Evolutionary conservation across 495 filamentous ascomycete genomes (phyloP), one percentile per base, ranked within the genome.

Genomic region (Penicillium verhagenii): DNA sequence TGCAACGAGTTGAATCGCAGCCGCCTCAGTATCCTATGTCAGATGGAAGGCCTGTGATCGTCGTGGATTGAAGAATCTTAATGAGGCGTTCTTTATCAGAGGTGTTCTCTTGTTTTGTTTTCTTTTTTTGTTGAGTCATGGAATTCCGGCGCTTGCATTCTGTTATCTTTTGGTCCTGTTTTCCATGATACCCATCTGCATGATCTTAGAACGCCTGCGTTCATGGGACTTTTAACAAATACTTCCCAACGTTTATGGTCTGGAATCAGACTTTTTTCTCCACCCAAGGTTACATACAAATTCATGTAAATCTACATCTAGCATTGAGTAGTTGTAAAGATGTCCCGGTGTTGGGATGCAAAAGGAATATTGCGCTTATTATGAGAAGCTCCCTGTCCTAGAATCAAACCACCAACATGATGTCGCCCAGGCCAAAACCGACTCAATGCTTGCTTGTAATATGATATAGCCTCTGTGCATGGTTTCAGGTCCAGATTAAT

Each of bases 181-280:
- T 28, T 65, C 21, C 50, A 66, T 71, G 64, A 73, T 72, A 73
- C 71, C 71, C 67, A 61, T 40, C 49, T 58, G 57, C 55, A 55
- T 63, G 51, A 58, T 57, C 6, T 62, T 63, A 58, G 50, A 59
- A 50, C 44, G 25, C 31, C 46, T 57, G 39, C 47, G 42, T 43
- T 60, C 37, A 42, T 54, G 29, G 45, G 39, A 47, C 37, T 10
- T 47, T 29, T 28, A 23, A 35, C 18, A 35, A 50, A 37, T 18
- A 16, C 20, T 38, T 13, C 23, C 13, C 13, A n/a, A 13, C 20
- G 14, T 33, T 10, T 29, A 48, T 48, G 23, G 13, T 14, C 45
- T 48, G n/a, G 21, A 24, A n/a, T 14, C 6, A 46, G 13, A 6
- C 13, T 16, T n/a, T n/a, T n/a, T n/a, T n/a, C n/a, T n/a, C n/a